Evolutionary conservation across 2,329 filamentous ascomycete genomes (phyloP), one percentile per base, ranked within the genome.

Genomic region (Colletotrichum trifolii): DNA sequence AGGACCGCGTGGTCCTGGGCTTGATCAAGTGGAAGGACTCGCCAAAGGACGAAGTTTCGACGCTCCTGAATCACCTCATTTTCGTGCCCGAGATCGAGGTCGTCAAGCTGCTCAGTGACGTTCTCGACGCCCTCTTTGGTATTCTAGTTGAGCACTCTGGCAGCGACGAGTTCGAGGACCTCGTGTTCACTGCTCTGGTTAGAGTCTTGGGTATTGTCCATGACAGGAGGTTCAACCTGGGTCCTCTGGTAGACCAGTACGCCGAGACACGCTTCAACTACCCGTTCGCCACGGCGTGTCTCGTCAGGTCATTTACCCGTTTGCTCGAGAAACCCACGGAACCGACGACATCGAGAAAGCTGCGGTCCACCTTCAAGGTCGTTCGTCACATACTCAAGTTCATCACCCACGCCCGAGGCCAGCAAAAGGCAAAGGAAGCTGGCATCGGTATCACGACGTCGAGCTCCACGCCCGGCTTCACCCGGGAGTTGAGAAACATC

Each of bases 21-120:
- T 82, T 99, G 34, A 79, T 98, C 39, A 92, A 90, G 71, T 98
- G 96, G 96, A 93, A 89, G 73, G 91, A 95, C 11, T 85, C 90
- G 45, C 83, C 89, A 0, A 85, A 89, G 49, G 88, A 89, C 35
- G 89, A 94, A 40, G 83, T 98, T 2, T 83, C 92, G 1, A 84
- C 88, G 33, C 81, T 97, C 1, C 80, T 99, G 46, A 91, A 91
- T 74, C 90, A 94, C 69, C 87, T 98, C 53, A 89, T 94, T 17
- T 98, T 98, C 70, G 94, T 99, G 1, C 92, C 96, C 0, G 96
- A 99, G 75, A 97, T 98, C 60, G 96, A 99, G 78, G 92, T 99
- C 39, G 96, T 99, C 67, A 99, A 98, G 80, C 85, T 98, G 46
- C 82, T 98, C 8, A 91, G 87, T 68, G 91, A 97, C 71, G 94